Conservation (phyloP, 2,329 filamentous ascomycete genomes). For the Mycosphaerelloides madeirae region DNA sequence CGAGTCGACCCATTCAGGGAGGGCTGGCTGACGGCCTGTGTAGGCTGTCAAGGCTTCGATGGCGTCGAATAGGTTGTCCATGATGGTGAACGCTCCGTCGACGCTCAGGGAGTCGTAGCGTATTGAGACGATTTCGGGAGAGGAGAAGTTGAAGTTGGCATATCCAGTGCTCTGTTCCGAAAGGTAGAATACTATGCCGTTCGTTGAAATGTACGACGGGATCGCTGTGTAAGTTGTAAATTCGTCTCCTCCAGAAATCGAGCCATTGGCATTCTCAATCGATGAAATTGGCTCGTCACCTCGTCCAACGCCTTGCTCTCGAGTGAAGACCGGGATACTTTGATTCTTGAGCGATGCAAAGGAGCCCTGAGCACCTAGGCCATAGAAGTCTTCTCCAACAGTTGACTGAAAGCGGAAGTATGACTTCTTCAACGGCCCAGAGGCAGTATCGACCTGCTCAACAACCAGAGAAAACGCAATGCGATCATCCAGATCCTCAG, state of each 20-base stretch:
- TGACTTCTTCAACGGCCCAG: conserved; percentile 21
- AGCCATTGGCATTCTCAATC: conserved; percentile 22
- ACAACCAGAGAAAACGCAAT: conserved; percentile 22
- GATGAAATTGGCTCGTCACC: conserved; percentile 27
- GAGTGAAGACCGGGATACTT: conserved; percentile 26
- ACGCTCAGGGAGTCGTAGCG: conserved; percentile 24
- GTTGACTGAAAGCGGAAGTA: conserved; percentile 23
- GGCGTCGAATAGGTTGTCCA: conserved; percentile 27
- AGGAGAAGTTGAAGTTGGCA: conserved; percentile 31
- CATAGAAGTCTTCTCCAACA: conserved; percentile 26
- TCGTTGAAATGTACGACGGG: conserved; percentile 32
- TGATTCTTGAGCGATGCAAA: conserved; percentile 28
- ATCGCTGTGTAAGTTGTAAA: conserved; percentile 35
- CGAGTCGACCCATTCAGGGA: conserved; percentile 30
- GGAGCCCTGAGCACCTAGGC: conserved; percentile 25
- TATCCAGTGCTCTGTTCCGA: conserved; percentile 31
- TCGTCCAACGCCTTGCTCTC: conserved; percentile 30
- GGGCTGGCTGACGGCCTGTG: conserved; percentile 32
- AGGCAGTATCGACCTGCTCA: conserved; percentile 4
- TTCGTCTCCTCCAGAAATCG: conserved; percentile 28
- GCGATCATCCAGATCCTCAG: conserved; percentile 14
- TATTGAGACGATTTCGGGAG: conserved; percentile 18
- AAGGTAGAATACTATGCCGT: conserved; percentile 30
- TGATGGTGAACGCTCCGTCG: conserved; percentile 21
- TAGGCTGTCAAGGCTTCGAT: conserved; percentile 34